Base-by-base conservation (phyloP, 2,329 filamentous ascomycete species). In the Penicillium sp. region DNA sequence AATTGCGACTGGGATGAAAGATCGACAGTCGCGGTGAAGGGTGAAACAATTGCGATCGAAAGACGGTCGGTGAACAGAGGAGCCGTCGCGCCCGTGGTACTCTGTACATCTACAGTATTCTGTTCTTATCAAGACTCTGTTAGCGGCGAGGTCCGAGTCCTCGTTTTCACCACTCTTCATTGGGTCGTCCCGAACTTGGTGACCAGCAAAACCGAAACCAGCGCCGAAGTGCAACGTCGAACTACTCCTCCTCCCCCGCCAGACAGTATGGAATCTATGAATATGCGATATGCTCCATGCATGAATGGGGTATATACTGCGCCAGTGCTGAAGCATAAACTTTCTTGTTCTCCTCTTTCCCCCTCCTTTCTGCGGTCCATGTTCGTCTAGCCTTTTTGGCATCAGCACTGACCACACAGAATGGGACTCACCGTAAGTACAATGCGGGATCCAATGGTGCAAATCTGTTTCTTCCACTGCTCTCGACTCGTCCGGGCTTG, bases 131-230 rank as follows among this genome's bases (percentile, higher is more conserved):
- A 49, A 35, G 15, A 35, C 37, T 43, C 38, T 53, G 50, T 41
- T 50, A 20, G 28, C 31, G 38, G 39, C 22, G 56, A 61, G 50
- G 59, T 42, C 59, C 59, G 52, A 61, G 56, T 59, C 43, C 52
- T 49, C 49, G 47, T 45, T 28, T 28, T 15, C 22, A 15, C 49
- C 35, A 8, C 14, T 42, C 22, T 41, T 28, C 22, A 53, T 53
- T 53, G 50, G 50, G 17, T 41, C 37, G 37, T 22, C 38, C 35
- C 10, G 37, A 28, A 53, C 37, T 42, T 42, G 37, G 50, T 37
- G 37, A 53, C 50, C 50, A 53, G 17, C n/a, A 25, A 39, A 42
- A 41, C 50, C 50, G 22, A 20, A 53, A 42, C n/a, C 37, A 22
- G 43, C 50, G 17, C 22, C n/a, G 35, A 51, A 41, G 12, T 41